Evolutionary conservation across 2,329 filamentous ascomycete species (phyloP), one percentile per base, ranked within the genome.

Genomic region (Ophiostoma ulmi): DNA sequence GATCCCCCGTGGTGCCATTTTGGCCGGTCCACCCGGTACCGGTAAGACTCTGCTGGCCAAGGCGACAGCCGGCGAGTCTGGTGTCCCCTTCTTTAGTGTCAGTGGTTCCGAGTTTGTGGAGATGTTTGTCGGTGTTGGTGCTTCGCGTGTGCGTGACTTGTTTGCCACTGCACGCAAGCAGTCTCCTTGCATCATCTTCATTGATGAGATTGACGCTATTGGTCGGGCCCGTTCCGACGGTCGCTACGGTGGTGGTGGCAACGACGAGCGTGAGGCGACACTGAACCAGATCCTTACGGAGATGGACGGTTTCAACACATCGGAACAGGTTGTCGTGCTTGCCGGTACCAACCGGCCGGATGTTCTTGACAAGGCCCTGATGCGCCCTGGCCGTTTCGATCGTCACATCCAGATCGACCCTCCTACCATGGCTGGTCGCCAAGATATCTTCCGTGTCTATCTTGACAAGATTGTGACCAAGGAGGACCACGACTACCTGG

Each of bases 61-160:
- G 83, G 95, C 95, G 17, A 99, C 95, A 11, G 95, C 95, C 68
- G 95, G 95, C 78, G 95, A 99, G 82, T 97, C 95, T 36, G 91
- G 91, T 63, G 95, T 99, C 41, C 95, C 95, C 0, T 99, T 99
- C 86, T 99, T 94, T 86, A 97, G 92, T 77, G 95, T 99, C 76
- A 97, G 93, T 80, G 95, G 95, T 78, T 99, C 95, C 67, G 95
- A 99, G 79, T 99, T 99, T 78, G 94, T 99, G 41, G 95, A 99
- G 82, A 99, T 99, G 94, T 99, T 99, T 78, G 95, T 99, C 69
- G 95, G 95, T 87, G 95, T 99, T 72, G 95, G 95, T 80, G 92
- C 95, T 26, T 98, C 94, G 39, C 88, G 95, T 80, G 95, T 99
- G 68, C 89, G 95, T 76, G 95, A 99, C 80, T 83, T 99, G 69